Base-by-base conservation (phyloP, 2,329 filamentous ascomycete species). In the Parasarocladium wereldwijsianum region DNA sequence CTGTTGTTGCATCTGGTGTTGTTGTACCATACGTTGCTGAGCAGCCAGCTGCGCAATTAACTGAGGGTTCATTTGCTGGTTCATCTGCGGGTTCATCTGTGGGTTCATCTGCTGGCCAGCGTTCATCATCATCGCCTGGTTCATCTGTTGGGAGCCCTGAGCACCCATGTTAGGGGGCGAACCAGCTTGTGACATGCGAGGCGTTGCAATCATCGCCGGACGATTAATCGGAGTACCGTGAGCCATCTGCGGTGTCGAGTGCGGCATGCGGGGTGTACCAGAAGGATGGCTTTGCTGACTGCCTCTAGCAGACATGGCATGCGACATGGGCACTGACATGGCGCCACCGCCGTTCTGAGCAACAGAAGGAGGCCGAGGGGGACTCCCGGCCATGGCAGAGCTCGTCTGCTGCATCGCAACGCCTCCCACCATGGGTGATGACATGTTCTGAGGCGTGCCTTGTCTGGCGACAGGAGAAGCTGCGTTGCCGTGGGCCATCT, bases 341-440 rank as follows among this genome's bases (percentile, higher is more conserved):
- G 64, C 58, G 11, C 28, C n/a, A n/a, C n/a, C n/a, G 2, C 53
- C 64, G 31, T 63, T 68, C 36, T 75, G 73, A 4, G 72, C 70
- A 5, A 74, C 72, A 11, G 76, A 81, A 1, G 74, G 57, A 11
- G 77, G 74, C 25, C 76, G 62, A 12, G 72, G 60, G 16, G 77
- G 77, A 42, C 76, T 82, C 30, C 62, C 70, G 13, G 72, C 74
- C 62, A 80, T 75, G 40, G 65, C 76, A 2, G 76, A 79, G 28
- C 66, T 70, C 17, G 70, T 72, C 20, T 65, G 62, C 37, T 76
- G 70, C 73, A 79, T 78, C 1, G 69, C 55, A 16, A 67, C 66
- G 20, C 64, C 64, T 24, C 60, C 60, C n/a, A 71, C 64, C 60
- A 70, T 74, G 7, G 73, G 74, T 2, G 73, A 77, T 5, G 73